Evolutionary conservation across 2,329 filamentous ascomycete genomes (phyloP).

Genomic region (Graphilbum sp.): DNA sequence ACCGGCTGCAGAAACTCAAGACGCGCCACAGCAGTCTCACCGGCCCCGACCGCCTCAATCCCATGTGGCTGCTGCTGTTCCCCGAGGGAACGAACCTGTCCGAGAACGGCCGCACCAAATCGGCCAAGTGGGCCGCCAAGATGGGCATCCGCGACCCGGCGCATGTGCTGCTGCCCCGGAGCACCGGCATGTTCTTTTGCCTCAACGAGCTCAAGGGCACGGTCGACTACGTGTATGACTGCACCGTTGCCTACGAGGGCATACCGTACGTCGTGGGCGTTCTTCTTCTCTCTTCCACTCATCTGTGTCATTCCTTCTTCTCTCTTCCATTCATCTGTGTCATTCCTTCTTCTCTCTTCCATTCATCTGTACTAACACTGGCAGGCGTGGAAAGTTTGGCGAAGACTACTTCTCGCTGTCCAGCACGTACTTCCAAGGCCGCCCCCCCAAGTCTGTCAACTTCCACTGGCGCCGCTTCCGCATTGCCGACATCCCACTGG

Average conservation of each 20-base stretch:
- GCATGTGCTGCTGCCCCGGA: constrained; percentile 62
- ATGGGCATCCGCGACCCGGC: constrained; percentile 54
- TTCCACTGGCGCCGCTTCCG: constrained; percentile 89
- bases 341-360: neutral
- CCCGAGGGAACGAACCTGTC: constrained; percentile 78
- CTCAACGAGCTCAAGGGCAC: constrained; percentile 57
- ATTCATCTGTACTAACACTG: constrained; percentile 4
- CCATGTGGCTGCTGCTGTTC: constrained; percentile 84
- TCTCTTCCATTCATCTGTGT: neutral
- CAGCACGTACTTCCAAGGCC: constrained; percentile 77
- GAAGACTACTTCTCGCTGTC: constrained; percentile 78
- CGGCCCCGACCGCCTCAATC: constrained; percentile 43
- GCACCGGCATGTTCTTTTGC: constrained; percentile 67
- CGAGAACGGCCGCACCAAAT: constrained; percentile 51
- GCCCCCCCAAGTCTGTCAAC: constrained; percentile 86
- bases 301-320: neutral
- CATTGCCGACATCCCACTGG: constrained; percentile 63
- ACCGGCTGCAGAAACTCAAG: constrained; percentile 56
- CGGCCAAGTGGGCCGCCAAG: constrained; percentile 62
- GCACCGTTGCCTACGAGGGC: constrained; percentile 90
- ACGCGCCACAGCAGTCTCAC: constrained; percentile 33
- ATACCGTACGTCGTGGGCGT: constrained; percentile 50
- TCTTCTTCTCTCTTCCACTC: neutral
- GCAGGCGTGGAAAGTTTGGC: constrained; percentile 63
- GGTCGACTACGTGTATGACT: constrained; percentile 77